Base-by-base conservation (phyloP, 2,329 filamentous ascomycete species). In the Penicillium sp. region DNA sequence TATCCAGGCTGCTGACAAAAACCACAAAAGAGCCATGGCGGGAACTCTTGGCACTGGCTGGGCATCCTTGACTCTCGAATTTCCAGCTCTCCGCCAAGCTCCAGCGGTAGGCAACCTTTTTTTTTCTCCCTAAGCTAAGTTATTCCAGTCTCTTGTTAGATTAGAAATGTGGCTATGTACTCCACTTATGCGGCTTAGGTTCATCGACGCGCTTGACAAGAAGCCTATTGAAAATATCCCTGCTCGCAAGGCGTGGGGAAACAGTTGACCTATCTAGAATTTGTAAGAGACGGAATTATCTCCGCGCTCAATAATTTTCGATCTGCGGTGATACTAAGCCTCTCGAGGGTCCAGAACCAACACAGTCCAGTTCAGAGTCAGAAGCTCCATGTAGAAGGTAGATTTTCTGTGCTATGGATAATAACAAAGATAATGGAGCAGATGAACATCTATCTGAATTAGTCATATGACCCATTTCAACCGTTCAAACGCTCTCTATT, bases 401-500 rank as follows among this genome's bases (percentile, higher is more conserved):
- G 24, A 26, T 26, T 26, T 3, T 10, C 28, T 29, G 10, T 12
- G 5, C 2, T 9, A 3, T 10, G 28, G 10, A 29, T 10, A 29
- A 9, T 10, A 9, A 9, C 7, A 9, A 9, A 29, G 1, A 9
- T 29, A 29, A 29, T 1, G 7, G 7, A 29, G 10, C 28, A 29
- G 28, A 9, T 12, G n/a, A 12, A 9, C 2, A 21, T n/a, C 7
- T 2, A 8, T 21, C 26, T 10, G 21, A 49, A 38, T 6, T 21
- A 7, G n/a, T 10, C 2, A 8, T 18, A 36, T 3, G 1, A 21
- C 18, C 18, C 18, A 21, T 21, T 21, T 21, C 18, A 21, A 21
- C 3, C 18, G 16, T 10, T 38, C 10, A 38, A 12, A 21, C 7
- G 12, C 10, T 38, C 16, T 38, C 16, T 15, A 12, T 82, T 42